Base-by-base conservation (phyloP, 1,284 basidiomycete species). In the Sporisorium exsertum region DNA sequence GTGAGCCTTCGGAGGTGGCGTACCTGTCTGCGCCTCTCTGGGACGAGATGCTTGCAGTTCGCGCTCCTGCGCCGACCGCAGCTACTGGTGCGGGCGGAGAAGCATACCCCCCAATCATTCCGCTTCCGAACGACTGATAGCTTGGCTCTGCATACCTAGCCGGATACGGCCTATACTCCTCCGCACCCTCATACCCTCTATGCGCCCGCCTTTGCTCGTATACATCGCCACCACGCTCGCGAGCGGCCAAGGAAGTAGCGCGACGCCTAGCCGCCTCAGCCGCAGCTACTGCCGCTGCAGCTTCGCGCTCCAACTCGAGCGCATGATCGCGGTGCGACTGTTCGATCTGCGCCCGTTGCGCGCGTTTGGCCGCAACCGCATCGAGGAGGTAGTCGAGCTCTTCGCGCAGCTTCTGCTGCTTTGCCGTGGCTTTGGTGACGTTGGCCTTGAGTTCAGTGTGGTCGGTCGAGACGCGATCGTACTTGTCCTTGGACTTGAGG, bases 401-500 rank as follows among this genome's bases (percentile, higher is more conserved):
- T 33, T 77, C 70, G 22, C 71, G 70, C 7, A 77, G 66, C 58
- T 77, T 77, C 8, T 55, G 53, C 12, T 77, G 70, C 58, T 77
- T 77, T n/a, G 60, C 58, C 2, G 70, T 22, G 4, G 75, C 66
- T 46, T 61, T 65, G n/a, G 50, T 27, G 20, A 77, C 56, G 26
- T 54, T 77, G 58, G 58, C 29, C 12, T 64, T 46, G 51, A 77
- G 56, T 3, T 77, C 75, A 33, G 70, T 64, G 45, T 77, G 75
- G 32, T 77, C 75, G 47, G 59, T 52, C 27, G 70, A 70, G 62
- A 73, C 75, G 45, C 75, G 70, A 42, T 77, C 70, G 67, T 59
- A 77, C 60, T 77, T 77, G 61, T 77, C 75, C 56, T 77, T 77
- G 75, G 56, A 73, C 58, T 73, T 77, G 61, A 69, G 70, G 57